A percentile compares a stretch with the other conserved stretches of the same genome.
These are phyloP conservation scores for Symbiodinium pilosum DNA, from an alignment of 73 alveolate genomes.

Conservation along the genomic window DNA sequence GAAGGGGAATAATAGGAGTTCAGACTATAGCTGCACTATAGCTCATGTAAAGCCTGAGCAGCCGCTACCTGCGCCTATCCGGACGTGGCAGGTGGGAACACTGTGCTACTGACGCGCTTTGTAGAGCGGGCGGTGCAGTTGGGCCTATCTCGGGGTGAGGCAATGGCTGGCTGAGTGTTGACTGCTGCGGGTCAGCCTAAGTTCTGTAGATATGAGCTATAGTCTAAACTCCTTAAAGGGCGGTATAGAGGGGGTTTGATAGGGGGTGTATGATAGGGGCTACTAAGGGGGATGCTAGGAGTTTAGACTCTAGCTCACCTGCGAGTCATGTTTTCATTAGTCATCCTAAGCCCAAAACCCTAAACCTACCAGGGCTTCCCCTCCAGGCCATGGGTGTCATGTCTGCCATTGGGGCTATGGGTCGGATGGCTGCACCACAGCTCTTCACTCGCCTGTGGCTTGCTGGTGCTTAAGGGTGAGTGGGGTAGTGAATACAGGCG, in stretches of 20 bases:
- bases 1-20: background rate
- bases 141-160: slow-evolving; percentile 72
- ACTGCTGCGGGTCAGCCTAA: no score
- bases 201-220: background rate
- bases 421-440: slow-evolving; percentile 67
- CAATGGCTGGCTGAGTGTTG: background rate
- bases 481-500: no score
- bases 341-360: no score
- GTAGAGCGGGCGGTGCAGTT: slow-evolving; percentile 62
- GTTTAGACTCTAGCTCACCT: no score
- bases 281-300: no score
- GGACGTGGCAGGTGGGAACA: slow-evolving; percentile 46
- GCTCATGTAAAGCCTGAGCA: background rate
- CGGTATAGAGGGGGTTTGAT: no score
- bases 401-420: slow-evolving; percentile 60
- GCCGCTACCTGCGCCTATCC: no score
- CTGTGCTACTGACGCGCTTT: slow-evolving; percentile 77
- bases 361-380: no score
- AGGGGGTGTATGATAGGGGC: no score
- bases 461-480: no score
- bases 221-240: no score
- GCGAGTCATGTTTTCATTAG: no score
- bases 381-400: slow-evolving; percentile 63
- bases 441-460: slow-evolving; percentile 71
- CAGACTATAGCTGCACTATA: background rate